A percentile compares a stretch with the other conserved stretches of the same genome.
These are phyloP conservation scores for Wickerhamiella brachini DNA, from an alignment of 805 yeast species.

Conservation along the genomic window DNA sequence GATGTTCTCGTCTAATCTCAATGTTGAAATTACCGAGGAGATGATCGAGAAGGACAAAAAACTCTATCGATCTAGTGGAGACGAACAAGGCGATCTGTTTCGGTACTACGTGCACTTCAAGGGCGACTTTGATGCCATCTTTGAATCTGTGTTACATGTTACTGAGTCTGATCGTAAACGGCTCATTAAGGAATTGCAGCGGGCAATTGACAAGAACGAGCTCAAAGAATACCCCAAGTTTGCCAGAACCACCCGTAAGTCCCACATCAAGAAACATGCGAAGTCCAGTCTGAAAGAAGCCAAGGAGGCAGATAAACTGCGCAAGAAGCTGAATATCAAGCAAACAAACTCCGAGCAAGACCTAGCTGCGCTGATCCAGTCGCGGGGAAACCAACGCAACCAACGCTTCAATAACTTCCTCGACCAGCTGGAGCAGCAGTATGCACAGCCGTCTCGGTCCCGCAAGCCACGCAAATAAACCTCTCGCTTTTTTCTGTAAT, in stretches of 20 bases:
- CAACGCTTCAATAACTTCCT: slow-evolving; percentile 20
- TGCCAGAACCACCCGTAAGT: slow-evolving; percentile 33
- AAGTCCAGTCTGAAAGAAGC: slow-evolving; percentile 28
- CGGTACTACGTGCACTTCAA: slow-evolving; percentile 41
- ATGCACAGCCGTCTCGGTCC: slow-evolving; percentile 6
- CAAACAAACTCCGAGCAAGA: slow-evolving; percentile 18
- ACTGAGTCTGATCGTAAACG: slow-evolving; percentile 54
- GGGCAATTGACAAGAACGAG: slow-evolving; percentile 29
- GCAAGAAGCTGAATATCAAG: slow-evolving; percentile 35
- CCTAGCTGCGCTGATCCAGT: slow-evolving; percentile 26
- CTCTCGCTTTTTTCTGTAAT: background rate
- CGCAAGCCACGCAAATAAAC: background rate
- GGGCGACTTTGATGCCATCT: slow-evolving; percentile 57
- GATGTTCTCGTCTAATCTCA: slow-evolving; percentile 24
- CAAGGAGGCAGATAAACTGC: slow-evolving; percentile 41
- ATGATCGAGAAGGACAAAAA: slow-evolving; percentile 52
- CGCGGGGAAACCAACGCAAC: slow-evolving; percentile 14
- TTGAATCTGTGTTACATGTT: slow-evolving; percentile 68
- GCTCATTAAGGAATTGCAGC: slow-evolving; percentile 37
- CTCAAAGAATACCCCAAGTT: slow-evolving; percentile 33
- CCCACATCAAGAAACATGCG: slow-evolving; percentile 34
- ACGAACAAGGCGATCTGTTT: slow-evolving; percentile 41
- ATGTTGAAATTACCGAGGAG: slow-evolving; percentile 26
- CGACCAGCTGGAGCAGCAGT: slow-evolving; percentile 24
- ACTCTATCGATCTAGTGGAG: slow-evolving; percentile 39